Evolutionary conservation across 371 early-diverging fungal genomes (phyloP), one percentile per base, ranked within the genome.

Genomic region (Mortierella sp.): DNA sequence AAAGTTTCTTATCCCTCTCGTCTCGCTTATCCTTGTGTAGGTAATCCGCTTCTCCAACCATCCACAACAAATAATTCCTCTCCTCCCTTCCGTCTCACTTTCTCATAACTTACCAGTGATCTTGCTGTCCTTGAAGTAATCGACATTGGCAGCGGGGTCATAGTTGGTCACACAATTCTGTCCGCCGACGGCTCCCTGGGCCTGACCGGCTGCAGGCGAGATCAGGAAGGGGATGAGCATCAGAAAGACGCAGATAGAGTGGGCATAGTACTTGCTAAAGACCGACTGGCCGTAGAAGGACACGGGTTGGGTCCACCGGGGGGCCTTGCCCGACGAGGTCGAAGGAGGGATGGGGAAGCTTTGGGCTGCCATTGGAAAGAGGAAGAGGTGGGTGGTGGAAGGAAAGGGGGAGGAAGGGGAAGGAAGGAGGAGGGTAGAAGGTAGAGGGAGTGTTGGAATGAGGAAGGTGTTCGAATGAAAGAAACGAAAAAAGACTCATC

Each of bases 91-190:
- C 29, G 3, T 47, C 41, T 34, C 45, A 47, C 6, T 45, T 61
- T 11, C 19, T 58, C 16, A 37, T 6, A 1, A n/a, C 83, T 86
- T 91, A 88, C 90, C 85, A 34, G 84, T 77, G 61, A 84, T 77
- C 70, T 91, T 91, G 80, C 81, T 79, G 52, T 89, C n/a, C n/a
- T n/a, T 80, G 77, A 91, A 94, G 79, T 92, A 92, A 80, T 92
- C 91, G 29, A 74, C 76, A 72, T 79, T 82, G 37, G 86, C 73
- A 68, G 87, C 84, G 44, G 85, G 88, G 66, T 75, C 85, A 52
- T 70, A 68, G 55, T 29, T 61, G 19, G 70, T 43, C 24, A 86
- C 86, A 77, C 92, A 91, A 45, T 77, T 73, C 8, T 79, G 79
- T 53, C 73, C 70, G 19, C 81, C 77, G 39, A 90, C 87, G 5